Evolutionary conservation across 2,329 filamentous ascomycete genomes (phyloP), one percentile per base, ranked within the genome.

Genomic region (Alternaria viburni): DNA sequence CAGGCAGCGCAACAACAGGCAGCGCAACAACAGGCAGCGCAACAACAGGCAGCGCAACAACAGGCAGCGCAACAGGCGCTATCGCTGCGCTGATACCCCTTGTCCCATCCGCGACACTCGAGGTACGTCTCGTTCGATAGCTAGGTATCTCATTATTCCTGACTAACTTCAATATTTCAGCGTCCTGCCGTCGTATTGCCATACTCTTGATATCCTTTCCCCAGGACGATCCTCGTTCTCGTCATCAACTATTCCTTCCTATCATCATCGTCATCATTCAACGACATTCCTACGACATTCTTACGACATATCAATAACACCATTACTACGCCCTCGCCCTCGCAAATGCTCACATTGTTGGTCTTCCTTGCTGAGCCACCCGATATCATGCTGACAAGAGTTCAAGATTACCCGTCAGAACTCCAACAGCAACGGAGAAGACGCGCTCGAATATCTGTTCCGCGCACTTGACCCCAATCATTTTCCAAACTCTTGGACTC

Each of bases 261-360:
- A 41, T 41, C 32, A 41, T 5, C 8, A 41, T 41, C 32, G 15
- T 4, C 32, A 3, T 41, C 1, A 1, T 41, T 41, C 32, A 41
- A 41, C 15, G 15, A 41, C 32, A n/a, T 41, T 41, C 15, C n/a
- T 41, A 41, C 8, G 15, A 10, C 15, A n/a, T 41, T 41, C 15
- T 41, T 41, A 41, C 8, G 15, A 10, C 15, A 5, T 10, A 41
- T 41, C 8, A 0, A 41, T 1, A 41, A 2, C 0, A 9, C 32
- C 3, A 36, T 10, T n/a, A 41, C 15, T 41, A 15, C 30, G 4
- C 0, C 30, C 1, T 2, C 30, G 4, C 0, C 30, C 1, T 2
- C 30, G 30, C 30, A 15, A 15, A 36, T 13, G 30, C 13, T 15
- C 13, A 36, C 30, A 32, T 15, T 32, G 30, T 32, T 4, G 30